Conservation (phyloP, 495 filamentous ascomycete species). For the Tuber melanosporum region DNA sequence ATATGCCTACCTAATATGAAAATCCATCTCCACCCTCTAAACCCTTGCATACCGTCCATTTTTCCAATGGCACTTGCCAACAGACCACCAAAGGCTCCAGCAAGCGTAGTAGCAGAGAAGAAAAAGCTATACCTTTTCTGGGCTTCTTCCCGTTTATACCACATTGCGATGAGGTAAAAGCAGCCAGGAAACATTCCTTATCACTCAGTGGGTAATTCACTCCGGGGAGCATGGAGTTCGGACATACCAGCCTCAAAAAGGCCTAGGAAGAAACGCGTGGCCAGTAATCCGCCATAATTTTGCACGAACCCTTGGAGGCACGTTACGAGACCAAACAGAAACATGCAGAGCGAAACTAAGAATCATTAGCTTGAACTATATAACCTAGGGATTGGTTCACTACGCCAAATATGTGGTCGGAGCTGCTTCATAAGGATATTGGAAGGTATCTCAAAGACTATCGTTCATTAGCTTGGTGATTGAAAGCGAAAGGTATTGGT, state of each 20-base stretch:
- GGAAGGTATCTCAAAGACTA: constrained; percentile 62
- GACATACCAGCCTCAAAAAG: constrained; percentile 88
- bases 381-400: neutral
- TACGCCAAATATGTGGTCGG: constrained; percentile 72
- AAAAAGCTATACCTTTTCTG: constrained; percentile 87
- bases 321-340: constrained; percentile 70
- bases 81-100: constrained; percentile 80
- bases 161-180: constrained; percentile 72
- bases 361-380: neutral
- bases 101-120: constrained; percentile 73
- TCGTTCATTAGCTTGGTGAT: constrained; percentile 4
- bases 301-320: constrained; percentile 71
- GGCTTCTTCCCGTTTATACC: constrained; percentile 81
- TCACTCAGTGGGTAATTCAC: constrained; percentile 7
- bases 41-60: constrained; percentile 63
- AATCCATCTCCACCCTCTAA: constrained; percentile 81
- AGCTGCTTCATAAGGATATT: constrained; percentile 80
- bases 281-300: constrained; percentile 71
- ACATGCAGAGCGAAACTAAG: constrained; percentile 58
- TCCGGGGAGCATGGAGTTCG: constrained; percentile 9
- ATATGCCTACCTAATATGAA: constrained; percentile 48
- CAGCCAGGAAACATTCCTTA: constrained; percentile 47
- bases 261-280: constrained; percentile 81
- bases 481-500: neutral
- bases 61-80: constrained; percentile 82